Conservation (phyloP, 805 yeast species). For the Metschnikowia continentalis region DNA sequence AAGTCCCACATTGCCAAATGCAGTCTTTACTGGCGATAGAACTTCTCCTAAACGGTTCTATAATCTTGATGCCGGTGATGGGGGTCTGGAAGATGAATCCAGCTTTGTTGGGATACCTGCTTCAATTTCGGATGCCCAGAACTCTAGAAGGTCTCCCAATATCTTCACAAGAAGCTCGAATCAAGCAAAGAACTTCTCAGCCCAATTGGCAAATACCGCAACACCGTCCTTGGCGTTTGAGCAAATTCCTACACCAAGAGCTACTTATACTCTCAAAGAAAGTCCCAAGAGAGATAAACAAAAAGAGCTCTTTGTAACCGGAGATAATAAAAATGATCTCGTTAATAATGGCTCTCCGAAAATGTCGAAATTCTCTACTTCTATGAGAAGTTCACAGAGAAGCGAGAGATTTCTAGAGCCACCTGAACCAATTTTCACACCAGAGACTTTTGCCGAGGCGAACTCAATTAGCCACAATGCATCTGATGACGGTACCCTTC, state of each 20-base stretch:
- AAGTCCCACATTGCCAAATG: conserved; percentile 33
- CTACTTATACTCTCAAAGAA: conserved; percentile 59
- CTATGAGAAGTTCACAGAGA: conserved; percentile 30
- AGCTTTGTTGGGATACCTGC: conserved; percentile 24
- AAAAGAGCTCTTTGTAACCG: conserved; percentile 46
- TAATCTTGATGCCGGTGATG: conserved; percentile 20
- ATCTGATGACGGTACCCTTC: conserved; percentile 32
- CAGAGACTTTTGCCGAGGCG: conserved; percentile 61
- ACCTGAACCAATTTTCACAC: conserved; percentile 64
- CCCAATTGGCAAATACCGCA: conserved; percentile 2
- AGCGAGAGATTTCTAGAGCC: conserved; percentile 54
- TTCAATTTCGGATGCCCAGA: conserved; percentile 27
- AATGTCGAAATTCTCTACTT: conserved; percentile 24
- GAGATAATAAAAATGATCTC: conserved; percentile 22
- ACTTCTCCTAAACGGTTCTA: conserved; percentile 35
- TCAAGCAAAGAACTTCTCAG: conserved; percentile 12
- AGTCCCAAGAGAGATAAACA: conserved; percentile 61
- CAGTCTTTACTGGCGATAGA: conserved; percentile 38
- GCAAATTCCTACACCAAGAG: conserved; percentile 47
- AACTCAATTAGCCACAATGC: conserved; percentile 25
- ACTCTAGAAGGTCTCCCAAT: conserved; percentile 39
- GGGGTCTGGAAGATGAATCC: conserved; percentile 22
- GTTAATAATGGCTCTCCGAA: conserved; percentile 35
- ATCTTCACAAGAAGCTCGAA: conserved; percentile 39
- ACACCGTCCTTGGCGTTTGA: conserved; percentile 13